These are phyloP conservation scores for Euphorbia tirucalli DNA, from an alignment of 345 rosid species.

Conservation along the genomic window DNA sequence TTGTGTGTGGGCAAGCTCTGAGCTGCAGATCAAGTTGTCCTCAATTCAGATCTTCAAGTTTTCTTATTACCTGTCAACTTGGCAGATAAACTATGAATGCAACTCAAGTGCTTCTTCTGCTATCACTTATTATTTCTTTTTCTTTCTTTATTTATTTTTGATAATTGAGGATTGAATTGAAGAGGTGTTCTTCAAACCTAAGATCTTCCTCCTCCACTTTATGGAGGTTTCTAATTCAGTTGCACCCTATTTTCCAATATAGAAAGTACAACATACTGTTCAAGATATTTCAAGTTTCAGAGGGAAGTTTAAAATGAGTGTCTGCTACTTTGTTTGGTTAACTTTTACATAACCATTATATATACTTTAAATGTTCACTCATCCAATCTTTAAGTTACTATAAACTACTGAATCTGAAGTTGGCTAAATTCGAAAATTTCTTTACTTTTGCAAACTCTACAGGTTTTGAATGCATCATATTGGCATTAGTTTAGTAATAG, in stretches of 20 bases:
- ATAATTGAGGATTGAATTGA: no score
- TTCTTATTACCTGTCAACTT: no score
- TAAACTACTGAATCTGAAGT: constrained; percentile 1
- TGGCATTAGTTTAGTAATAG: neutral
- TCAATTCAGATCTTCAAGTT: no score
- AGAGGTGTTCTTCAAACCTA: no score
- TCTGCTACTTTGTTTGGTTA: neutral
- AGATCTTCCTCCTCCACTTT: no score
- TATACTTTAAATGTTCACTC: constrained; percentile 2
- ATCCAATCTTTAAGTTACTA: neutral
- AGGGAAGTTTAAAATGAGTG: neutral
- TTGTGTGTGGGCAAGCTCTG: no score
- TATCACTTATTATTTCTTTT: neutral
- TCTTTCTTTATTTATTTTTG: no score
- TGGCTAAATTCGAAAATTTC: neutral
- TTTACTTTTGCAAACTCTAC: neutral
- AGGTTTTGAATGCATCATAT: constrained; percentile 12
- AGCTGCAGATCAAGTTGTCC: no score
- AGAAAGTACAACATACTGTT: neutral
- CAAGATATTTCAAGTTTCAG: neutral
- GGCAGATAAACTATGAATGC: no score
- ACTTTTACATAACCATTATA: neutral
- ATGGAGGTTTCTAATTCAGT: no score
- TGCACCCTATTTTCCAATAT: no score
- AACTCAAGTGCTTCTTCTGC: neutral